These are phyloP conservation scores for Puccinia novopanici DNA, from an alignment of 1,284 basidiomycete species.

Conservation along the genomic window DNA sequence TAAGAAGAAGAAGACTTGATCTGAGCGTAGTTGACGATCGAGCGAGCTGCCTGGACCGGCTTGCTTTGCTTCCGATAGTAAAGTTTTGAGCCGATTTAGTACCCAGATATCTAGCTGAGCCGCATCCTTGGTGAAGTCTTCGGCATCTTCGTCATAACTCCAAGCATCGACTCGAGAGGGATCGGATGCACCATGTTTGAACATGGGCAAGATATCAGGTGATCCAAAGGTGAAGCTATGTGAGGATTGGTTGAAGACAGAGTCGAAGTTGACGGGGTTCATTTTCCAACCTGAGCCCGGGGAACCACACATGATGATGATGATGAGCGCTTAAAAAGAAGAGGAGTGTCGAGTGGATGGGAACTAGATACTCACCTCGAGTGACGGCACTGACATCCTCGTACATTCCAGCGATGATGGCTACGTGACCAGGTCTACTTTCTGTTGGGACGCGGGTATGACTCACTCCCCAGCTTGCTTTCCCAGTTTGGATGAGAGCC, in stretches of 20 bases:
- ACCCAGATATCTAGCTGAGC: constrained; percentile 79
- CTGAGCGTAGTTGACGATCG: constrained; percentile 41
- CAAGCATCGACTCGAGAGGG: constrained; percentile 67
- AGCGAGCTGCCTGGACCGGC: constrained; percentile 39
- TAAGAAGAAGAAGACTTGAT: constrained; percentile 71
- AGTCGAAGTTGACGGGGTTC: constrained; percentile 87
- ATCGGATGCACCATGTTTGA: constrained; percentile 68
- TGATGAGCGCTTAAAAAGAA: no score
- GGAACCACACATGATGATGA: constrained; percentile 30
- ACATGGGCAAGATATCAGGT: constrained; percentile 89
- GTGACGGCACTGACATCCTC: no score
- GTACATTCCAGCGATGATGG: no score
- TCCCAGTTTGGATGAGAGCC: constrained; percentile 66
- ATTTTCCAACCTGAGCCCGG: constrained; percentile 74
- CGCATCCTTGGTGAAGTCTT: constrained; percentile 86
- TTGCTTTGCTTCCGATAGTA: constrained; percentile 68
- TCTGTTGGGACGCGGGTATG: constrained; percentile 88
- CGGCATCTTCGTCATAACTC: constrained; percentile 75
- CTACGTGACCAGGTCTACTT: no score
- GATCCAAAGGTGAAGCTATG: constrained; percentile 81
- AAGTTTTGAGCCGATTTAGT: constrained; percentile 66
- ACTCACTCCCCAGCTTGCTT: constrained; percentile 77
- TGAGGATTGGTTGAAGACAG: constrained; percentile 79
- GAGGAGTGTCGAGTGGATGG: no score
- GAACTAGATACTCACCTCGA: no score